Evolutionary conservation across 805 yeast species (phyloP).

Genomic region (Pachysolen tannophilus): DNA sequence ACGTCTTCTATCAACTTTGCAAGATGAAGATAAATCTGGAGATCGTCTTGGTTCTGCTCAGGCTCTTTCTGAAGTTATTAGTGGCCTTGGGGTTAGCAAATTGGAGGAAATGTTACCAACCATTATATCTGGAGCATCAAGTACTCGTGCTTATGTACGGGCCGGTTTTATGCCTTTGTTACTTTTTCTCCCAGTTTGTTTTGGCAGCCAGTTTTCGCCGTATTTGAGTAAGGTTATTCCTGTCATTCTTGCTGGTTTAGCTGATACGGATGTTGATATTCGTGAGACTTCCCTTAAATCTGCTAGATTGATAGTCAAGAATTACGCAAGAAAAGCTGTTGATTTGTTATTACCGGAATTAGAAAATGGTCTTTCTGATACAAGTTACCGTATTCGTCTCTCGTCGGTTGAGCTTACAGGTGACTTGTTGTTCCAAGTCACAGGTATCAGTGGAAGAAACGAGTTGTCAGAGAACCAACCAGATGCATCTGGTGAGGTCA

Average conservation of each 20-base stretch:
- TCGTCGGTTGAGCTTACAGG: slow-evolving; percentile 95
- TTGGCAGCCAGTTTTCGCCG: slow-evolving; percentile 87
- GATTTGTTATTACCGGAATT: slow-evolving; percentile 91
- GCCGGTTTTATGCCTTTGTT: slow-evolving; percentile 90
- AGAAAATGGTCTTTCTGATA: slow-evolving; percentile 80
- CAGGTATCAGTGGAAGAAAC: slow-evolving; percentile 78
- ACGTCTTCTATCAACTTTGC: slow-evolving; percentile 63
- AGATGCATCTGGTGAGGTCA: slow-evolving; percentile 41
- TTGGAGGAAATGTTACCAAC: slow-evolving; percentile 84
- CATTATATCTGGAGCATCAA: slow-evolving; percentile 63
- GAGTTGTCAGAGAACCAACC: slow-evolving; percentile 53
- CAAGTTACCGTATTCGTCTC: slow-evolving; percentile 77
- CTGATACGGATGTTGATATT: slow-evolving; percentile 80
- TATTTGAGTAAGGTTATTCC: slow-evolving; percentile 81
- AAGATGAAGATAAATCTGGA: slow-evolving; percentile 74
- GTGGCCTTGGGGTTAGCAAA: slow-evolving; percentile 83
- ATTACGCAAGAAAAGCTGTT: slow-evolving; percentile 87
- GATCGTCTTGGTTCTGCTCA: slow-evolving; percentile 97
- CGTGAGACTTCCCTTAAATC: slow-evolving; percentile 88
- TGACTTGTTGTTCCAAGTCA: slow-evolving; percentile 86
- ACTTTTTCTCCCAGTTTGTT: slow-evolving; percentile 87
- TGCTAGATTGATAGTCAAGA: slow-evolving; percentile 84
- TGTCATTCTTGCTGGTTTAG: slow-evolving; percentile 86
- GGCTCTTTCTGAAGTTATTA: slow-evolving; percentile 87
- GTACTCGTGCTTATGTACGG: slow-evolving; percentile 63